Base-by-base conservation (phyloP, 2,329 filamentous ascomycete genomes). In the Dactylellina cionopaga region DNA sequence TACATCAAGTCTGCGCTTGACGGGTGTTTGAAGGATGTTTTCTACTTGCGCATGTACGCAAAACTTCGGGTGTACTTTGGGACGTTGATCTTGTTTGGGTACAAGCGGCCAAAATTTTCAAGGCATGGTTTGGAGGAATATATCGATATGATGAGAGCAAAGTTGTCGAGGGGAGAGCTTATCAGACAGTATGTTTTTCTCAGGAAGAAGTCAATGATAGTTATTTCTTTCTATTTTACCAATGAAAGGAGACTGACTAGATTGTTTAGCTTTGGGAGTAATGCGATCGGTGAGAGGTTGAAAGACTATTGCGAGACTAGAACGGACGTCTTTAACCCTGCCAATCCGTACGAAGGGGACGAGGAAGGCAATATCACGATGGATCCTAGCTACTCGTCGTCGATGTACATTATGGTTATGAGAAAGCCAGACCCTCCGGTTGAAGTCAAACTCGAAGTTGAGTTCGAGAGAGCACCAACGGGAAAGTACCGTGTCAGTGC, bases 31-130 rank as follows among this genome's bases (percentile, higher is more conserved):
- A 75, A 75, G 5, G 76, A 78, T 64, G 31, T 76, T 2, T 39
- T 74, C 25, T 77, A 77, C 49, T 49, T 69, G 22, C 75, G 75
- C 27, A 75, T 72, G 13, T 69, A 76, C 71, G 74, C 56, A 6
- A 75, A 70, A 31, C 46, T 78, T 44, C 75, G 75, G 19, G 62
- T 77, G 3, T 75, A 78, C 46, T 77, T 78, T 62, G 76, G 76
- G 24, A 75, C 68, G 2, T 43, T 76, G 44, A 73, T 78, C n/a
- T 37, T 77, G 13, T 78, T 75, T 33, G 69, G 68, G 15, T 77
- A 77, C 73, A 74, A 56, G 33, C 37, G 43, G 15, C 52, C 68
- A 6, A 64, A 70, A 24, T 29, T 47, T 37, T 43, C 43, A 3
- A 7, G 58, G 2, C 75, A 77, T 58, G 41, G 62, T 25, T 22